Conservation (phyloP, 75 land plant genomes). For the Sequoiadendron giganteum region DNA sequence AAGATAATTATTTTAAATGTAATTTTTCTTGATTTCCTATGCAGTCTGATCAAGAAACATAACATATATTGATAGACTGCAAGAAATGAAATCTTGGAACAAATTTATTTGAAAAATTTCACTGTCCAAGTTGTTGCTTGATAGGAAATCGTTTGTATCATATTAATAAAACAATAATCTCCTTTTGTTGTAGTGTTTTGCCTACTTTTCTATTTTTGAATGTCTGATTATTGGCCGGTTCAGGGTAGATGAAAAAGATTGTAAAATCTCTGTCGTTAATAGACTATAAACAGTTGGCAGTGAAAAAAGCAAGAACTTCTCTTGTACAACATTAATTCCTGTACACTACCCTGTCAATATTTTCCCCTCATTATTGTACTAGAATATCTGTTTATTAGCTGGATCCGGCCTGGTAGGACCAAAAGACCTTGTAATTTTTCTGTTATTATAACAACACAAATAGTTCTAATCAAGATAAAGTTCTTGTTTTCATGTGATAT, state of each 20-base stretch:
- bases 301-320: too few relatives aligned
- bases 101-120: too few relatives aligned
- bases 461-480: neutral
- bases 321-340: too few relatives aligned
- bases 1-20: neutral
- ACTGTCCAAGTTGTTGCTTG: too few relatives aligned
- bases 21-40: neutral
- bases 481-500: neutral
- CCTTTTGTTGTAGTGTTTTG: neutral
- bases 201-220: neutral
- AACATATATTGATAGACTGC: too few relatives aligned
- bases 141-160: too few relatives aligned
- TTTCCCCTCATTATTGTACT: neutral
- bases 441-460: neutral
- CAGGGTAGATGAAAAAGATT: neutral
- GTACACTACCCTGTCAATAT: neutral
- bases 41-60: neutral
- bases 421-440: neutral
- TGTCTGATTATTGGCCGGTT: neutral
- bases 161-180: too few relatives aligned
- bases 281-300: too few relatives aligned
- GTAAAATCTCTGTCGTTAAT: too few relatives aligned
- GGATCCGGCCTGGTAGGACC: neutral
- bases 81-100: neutral
- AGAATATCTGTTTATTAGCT: neutral